Base-by-base conservation (phyloP, 2,329 filamentous ascomycete species). In the Madurella fahalii region DNA sequence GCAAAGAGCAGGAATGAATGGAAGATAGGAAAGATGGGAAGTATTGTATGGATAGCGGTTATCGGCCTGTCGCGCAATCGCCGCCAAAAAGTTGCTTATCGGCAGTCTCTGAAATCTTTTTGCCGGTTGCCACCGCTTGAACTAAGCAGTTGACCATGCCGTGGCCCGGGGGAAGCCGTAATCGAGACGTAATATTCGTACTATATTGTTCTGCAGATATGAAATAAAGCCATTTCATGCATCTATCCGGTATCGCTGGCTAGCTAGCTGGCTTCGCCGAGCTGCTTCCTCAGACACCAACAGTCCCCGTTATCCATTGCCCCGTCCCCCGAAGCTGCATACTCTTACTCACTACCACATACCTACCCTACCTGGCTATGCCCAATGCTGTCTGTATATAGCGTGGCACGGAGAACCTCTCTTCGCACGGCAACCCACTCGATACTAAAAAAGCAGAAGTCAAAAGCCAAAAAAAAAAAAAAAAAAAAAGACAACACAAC, bases 61-160 rank as follows among this genome's bases (percentile, higher is more conserved):
- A 51, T 55, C 53, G 25, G 39, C 34, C 9, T 20, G 41, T n/a
- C 40, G 9, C 45, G 40, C 39, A 17, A 31, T 32, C 30, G 31
- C n/a, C 18, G 20, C 15, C 25, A 56, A 57, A 57, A 57, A 57
- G 54, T 50, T 57, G 41, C 54, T 53, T 51, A 57, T 57, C 54
- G 47, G 34, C 34, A 4, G 34, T 9, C 34, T 15, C 9, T 3
- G 9, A 30, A 7, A n/a, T 13, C 8, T 44, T 58, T 58, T 25
- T 54, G 56, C 56, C 50, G 4, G 34, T 47, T 17, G 46, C 52
- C 56, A 58, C 56, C 56, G 56, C 56, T 45, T 20, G 25, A 25
- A 25, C 7, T 25, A 3, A 3, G 25, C 25, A 25, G 25, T 4
- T 4, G 25, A 25, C 25, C 25, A 7, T 25, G 25, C 25, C 25